These are phyloP conservation scores for Aspergillus tamarii DNA, from an alignment of 2,329 filamentous ascomycete genomes.

Conservation along the genomic window DNA sequence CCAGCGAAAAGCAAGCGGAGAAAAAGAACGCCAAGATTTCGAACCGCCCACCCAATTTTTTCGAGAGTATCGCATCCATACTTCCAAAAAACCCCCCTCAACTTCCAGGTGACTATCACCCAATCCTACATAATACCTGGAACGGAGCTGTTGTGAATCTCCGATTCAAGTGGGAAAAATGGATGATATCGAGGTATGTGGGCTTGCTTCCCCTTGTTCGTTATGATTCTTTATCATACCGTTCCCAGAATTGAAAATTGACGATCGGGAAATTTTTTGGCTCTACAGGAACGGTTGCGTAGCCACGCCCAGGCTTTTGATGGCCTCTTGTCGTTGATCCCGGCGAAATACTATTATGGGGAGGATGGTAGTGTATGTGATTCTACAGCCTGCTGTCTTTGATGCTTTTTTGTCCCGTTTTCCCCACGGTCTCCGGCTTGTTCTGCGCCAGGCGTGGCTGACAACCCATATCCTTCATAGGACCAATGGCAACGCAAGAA, in stretches of 20 bases:
- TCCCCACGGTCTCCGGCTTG: conserved; percentile 12
- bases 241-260: conserved; percentile 19
- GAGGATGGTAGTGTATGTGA: conserved; percentile 78
- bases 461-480: conserved; percentile 50
- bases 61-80: conserved; percentile 32
- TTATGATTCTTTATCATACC: neutral
- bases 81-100: conserved; percentile 17
- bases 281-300: conserved; percentile 50
- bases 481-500: conserved; percentile 96
- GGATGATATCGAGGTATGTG: conserved; percentile 46
- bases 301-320: conserved; percentile 75
- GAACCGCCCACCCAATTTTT: conserved; percentile 43
- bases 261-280: conserved; percentile 27
- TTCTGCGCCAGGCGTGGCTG: conserved; percentile 17
- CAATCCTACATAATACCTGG: conserved; percentile 5
- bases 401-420: conserved; percentile 18
- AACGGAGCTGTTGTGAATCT: conserved; percentile 8
- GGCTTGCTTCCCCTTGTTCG: conserved; percentile 17
- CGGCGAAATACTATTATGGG: conserved; percentile 87
- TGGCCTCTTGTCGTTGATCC: conserved; percentile 82
- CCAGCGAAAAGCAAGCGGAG: conserved; percentile 33
- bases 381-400: conserved; percentile 9
- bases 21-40: conserved; percentile 42
- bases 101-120: conserved; percentile 14
- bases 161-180: conserved; percentile 24